Evolutionary conservation across 495 filamentous ascomycete species (phyloP).

Genomic region (Usnea hakonensis): DNA sequence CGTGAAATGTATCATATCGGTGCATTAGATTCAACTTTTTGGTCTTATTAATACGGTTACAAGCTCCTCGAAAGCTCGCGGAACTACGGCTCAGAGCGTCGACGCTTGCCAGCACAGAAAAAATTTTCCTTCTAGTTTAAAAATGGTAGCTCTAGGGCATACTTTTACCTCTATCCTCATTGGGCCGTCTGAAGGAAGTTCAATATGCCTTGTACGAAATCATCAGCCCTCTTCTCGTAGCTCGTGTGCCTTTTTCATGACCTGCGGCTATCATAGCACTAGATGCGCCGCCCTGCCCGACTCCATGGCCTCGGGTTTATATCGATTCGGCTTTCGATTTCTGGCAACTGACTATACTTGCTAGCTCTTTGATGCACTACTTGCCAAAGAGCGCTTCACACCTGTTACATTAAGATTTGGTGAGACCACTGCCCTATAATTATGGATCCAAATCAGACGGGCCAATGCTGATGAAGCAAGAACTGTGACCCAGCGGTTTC

Average conservation of each 20-base stretch:
- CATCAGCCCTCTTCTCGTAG: background rate
- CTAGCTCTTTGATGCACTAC: background rate
- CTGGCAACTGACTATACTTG: background rate
- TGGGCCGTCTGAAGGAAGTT: background rate
- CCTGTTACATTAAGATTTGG: background rate
- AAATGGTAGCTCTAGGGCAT: slow-evolving; percentile 8
- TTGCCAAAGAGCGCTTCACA: background rate
- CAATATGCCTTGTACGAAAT: background rate
- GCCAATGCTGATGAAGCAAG: background rate
- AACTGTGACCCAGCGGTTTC: background rate
- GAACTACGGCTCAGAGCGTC: slow-evolving; percentile 1
- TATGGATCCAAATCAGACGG: background rate
- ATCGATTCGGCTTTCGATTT: background rate
- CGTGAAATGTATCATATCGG: background rate
- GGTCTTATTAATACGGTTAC: background rate
- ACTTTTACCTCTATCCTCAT: slow-evolving; percentile 8
- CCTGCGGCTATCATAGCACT: slow-evolving; percentile 10
- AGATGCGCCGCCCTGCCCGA: slow-evolving; percentile 10
- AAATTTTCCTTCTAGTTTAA: slow-evolving; percentile 5
- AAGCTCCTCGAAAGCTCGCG: slow-evolving; percentile 1
- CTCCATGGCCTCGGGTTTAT: slow-evolving; percentile 7
- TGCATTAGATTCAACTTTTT: background rate
- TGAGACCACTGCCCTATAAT: too few relatives aligned
- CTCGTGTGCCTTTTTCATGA: slow-evolving; percentile 13
- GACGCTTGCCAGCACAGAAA: slow-evolving; percentile 18